Percentiles rank a stretch among this genome's conserved stretches.
Conservation (phyloP, 2,329 filamentous ascomycete genomes). For the Zymoseptoria brevis region DNA sequence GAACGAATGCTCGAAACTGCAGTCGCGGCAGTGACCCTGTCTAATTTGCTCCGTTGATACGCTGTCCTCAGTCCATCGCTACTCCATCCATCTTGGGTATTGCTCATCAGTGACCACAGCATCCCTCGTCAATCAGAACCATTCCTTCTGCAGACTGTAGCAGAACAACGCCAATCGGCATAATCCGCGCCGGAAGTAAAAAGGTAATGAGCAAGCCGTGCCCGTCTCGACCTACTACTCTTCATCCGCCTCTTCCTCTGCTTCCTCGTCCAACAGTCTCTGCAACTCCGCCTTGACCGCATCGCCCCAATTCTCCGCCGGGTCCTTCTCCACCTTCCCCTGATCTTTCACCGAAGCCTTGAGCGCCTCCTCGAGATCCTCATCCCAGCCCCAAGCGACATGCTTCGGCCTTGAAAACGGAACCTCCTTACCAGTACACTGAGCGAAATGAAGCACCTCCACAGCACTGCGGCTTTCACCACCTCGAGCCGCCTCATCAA, state of each 20-base stretch:
- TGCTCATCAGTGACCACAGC: not conserved
- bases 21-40: not conserved
- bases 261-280: not conserved
- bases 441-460: not conserved
- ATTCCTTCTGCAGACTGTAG: no score
- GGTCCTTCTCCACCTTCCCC: not conserved
- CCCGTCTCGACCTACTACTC: not conserved
- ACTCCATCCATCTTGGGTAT: not conserved
- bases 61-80: not conserved
- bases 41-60: no score
- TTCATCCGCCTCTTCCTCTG: not conserved
- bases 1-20: not conserved
- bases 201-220: no score
- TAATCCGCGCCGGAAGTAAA: no score
- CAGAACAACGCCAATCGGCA: no score
- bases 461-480: not conserved
- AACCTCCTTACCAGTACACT: not conserved
- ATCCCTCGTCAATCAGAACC: not conserved
- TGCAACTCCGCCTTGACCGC: not conserved
- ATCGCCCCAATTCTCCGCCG: not conserved
- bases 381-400: not conserved
- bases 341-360: not conserved
- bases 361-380: not conserved
- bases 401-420: not conserved
- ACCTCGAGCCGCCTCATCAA: not conserved